Conservation (phyloP, 1,284 basidiomycete genomes). For the Vanrija sp. region DNA sequence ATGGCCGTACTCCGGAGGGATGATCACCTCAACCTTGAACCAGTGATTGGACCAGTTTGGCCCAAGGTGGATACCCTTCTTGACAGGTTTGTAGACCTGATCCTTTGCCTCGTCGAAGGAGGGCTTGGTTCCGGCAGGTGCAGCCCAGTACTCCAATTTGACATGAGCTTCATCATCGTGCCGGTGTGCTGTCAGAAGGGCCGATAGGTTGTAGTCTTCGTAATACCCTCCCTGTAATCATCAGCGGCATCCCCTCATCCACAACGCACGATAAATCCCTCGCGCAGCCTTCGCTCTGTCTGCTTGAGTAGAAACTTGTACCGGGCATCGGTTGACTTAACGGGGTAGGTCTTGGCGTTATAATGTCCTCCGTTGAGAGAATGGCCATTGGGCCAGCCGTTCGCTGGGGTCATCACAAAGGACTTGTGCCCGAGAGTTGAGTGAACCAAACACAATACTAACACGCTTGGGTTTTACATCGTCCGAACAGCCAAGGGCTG, state of each 20-base stretch:
- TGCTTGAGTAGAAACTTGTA: too few species aligned
- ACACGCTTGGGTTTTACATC: too few species aligned
- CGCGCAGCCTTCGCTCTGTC: neutral
- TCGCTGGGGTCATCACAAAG: too few species aligned
- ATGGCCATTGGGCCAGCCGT: too few species aligned
- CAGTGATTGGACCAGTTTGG: slow-evolving; percentile 70
- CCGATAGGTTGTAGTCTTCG: slow-evolving; percentile 61
- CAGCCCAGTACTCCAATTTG: slow-evolving; percentile 77
- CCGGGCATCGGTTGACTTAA: too few species aligned
- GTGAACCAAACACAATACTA: too few species aligned
- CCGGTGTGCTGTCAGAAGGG: slow-evolving; percentile 65
- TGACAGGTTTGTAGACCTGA: neutral
- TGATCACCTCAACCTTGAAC: slow-evolving; percentile 70
- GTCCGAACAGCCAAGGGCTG: too few species aligned
- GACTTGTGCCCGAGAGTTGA: too few species aligned
- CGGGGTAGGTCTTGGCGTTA: too few species aligned
- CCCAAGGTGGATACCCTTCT: slow-evolving; percentile 9
- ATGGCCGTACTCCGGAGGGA: neutral
- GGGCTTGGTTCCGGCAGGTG: slow-evolving; percentile 71
- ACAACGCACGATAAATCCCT: neutral
- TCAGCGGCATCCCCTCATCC: neutral
- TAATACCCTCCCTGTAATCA: neutral
- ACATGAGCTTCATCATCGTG: slow-evolving; percentile 55
- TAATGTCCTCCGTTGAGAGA: too few species aligned
- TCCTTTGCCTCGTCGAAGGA: slow-evolving; percentile 66